phyloP scores from a whole-genome alignment of 257 asterid species.

The Ligustrum vulgare region DNA sequence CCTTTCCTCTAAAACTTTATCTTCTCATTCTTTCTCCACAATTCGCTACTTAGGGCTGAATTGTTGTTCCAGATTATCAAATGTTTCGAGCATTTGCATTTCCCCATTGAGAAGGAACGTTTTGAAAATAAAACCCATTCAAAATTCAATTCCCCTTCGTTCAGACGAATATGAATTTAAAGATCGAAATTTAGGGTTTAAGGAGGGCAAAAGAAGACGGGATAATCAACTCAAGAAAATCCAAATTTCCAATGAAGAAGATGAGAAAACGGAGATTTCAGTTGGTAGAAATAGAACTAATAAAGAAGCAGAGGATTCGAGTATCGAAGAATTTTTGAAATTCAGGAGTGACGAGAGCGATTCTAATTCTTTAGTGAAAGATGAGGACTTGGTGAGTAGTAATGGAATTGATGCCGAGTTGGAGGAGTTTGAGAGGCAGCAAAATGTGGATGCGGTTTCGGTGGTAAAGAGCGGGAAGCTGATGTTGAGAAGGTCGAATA shows the following conservation, averaged over 20 bases:
- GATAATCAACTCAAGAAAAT: conserved; percentile 19
- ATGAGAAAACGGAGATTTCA: conserved; percentile 7
- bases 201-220: conserved; percentile 1
- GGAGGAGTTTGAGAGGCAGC: conserved; percentile 23
- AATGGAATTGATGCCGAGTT: conserved; percentile 17
- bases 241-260: conserved; percentile 2
- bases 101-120: conserved; percentile 10
- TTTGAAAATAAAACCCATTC: conserved; percentile 10
- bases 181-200: conserved; percentile 26
- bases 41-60: conserved; percentile 15
- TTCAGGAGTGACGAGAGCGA: conserved; percentile 25
- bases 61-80: conserved; percentile 12
- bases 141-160: conserved; percentile 17
- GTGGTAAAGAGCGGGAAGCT: conserved; percentile 39
- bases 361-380: conserved; percentile 14
- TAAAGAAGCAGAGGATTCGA: conserved; percentile 23
- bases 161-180: conserved; percentile 26
- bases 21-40: conserved; percentile 16
- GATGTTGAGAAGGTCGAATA: conserved; percentile 51
- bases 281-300: conserved; percentile 15
- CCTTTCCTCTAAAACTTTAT: conserved; percentile 23
- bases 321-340: conserved; percentile 26
- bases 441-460: conserved; percentile 2
- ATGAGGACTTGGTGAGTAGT: conserved; percentile 19
- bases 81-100: conserved; percentile 11